Conservation (phyloP, 2,329 filamentous ascomycete genomes). For the Scolecobasidium constrictum region DNA sequence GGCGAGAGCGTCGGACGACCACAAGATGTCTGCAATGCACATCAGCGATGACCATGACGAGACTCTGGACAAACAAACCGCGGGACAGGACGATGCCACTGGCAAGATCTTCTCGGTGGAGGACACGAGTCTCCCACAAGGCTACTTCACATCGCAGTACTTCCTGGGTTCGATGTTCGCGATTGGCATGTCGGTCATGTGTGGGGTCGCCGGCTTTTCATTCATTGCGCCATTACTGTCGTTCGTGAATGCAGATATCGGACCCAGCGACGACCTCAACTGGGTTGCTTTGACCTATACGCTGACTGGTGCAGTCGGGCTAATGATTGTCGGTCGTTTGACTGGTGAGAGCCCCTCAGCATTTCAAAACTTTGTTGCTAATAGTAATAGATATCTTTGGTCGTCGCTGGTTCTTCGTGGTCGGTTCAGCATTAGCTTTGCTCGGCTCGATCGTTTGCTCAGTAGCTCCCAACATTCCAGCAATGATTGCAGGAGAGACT, state of each 20-base stretch:
- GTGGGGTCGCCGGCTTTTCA: slow-evolving; percentile 15
- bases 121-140: slow-evolving; percentile 12
- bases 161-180: slow-evolving; percentile 16
- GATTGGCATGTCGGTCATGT: slow-evolving; percentile 13
- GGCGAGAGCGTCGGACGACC: too few species aligned
- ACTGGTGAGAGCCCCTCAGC: background rate
- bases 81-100: background rate
- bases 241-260: slow-evolving; percentile 17
- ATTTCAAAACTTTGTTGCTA: background rate
- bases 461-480: slow-evolving; percentile 12
- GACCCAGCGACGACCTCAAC: slow-evolving; percentile 14
- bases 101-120: slow-evolving; percentile 12
- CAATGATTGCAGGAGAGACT: slow-evolving; percentile 15
- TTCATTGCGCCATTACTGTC: slow-evolving; percentile 14
- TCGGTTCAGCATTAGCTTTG: slow-evolving; percentile 13
- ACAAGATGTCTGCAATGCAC: too few species aligned
- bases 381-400: slow-evolving; percentile 15
- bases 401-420: slow-evolving; percentile 15
- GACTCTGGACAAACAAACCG: too few species aligned
- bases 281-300: slow-evolving; percentile 16
- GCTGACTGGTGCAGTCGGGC: slow-evolving; percentile 14
- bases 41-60: too few species aligned
- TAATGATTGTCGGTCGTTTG: slow-evolving; percentile 17
- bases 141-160: slow-evolving; percentile 13
- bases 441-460: slow-evolving; percentile 14